Evolutionary conservation across 1,139 yeast species (phyloP).

Genomic region (Geotrichum siamense): DNA sequence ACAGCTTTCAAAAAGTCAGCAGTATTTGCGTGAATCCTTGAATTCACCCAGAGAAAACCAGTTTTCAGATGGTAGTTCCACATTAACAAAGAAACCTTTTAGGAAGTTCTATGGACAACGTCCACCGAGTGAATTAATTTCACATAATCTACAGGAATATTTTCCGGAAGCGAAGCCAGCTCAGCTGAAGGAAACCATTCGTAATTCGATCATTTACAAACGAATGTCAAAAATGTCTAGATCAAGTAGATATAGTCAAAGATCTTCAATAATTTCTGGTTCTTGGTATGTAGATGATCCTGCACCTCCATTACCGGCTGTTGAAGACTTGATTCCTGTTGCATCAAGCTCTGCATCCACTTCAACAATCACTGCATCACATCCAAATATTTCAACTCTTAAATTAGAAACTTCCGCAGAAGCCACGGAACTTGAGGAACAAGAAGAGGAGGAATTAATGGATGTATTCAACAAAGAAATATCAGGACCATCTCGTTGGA

Average conservation of each 20-base stretch:
- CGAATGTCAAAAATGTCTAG: constrained; percentile 43
- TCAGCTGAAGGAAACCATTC: constrained; percentile 69
- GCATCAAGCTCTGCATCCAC: constrained; percentile 3
- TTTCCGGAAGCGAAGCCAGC: constrained; percentile 78
- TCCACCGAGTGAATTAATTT: constrained; percentile 89
- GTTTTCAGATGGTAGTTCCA: constrained; percentile 1
- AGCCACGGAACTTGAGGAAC: neutral
- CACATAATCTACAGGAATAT: constrained; percentile 81
- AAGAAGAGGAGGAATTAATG: constrained; percentile 26
- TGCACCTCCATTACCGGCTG: constrained; percentile 31
- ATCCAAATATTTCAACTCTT: neutral
- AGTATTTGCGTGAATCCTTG: constrained; percentile 25
- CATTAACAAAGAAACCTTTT: constrained; percentile 24
- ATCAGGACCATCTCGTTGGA: constrained; percentile 68
- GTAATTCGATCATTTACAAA: constrained; percentile 74
- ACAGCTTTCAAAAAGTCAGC: constrained; percentile 60
- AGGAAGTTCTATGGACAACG: constrained; percentile 68
- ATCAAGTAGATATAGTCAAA: constrained; percentile 25
- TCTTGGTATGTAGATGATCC: constrained; percentile 27
- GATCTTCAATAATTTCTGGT: constrained; percentile 31
- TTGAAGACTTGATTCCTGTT: constrained; percentile 14
- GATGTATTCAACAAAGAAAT: constrained; percentile 39
- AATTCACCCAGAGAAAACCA: constrained; percentile 6
- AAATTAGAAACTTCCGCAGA: neutral
- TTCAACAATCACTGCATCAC: constrained; percentile 2